A percentile compares a stretch with the other conserved stretches of the same genome.
Conservation (phyloP, 1,284 basidiomycete species). For the Fomitopsis betulina region DNA sequence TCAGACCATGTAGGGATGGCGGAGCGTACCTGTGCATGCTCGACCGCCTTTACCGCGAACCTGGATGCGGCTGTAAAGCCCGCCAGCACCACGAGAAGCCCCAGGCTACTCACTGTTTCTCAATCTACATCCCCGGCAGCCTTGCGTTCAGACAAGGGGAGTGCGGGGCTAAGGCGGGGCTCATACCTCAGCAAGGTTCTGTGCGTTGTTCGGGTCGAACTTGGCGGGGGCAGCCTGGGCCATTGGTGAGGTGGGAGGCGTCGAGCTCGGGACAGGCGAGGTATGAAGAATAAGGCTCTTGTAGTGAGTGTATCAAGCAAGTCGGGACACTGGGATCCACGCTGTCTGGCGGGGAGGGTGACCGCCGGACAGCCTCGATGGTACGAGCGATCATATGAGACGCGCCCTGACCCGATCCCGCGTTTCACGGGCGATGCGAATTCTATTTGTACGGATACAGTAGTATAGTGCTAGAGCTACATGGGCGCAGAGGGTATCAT, state of each 20-base stretch:
- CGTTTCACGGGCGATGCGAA: neutral
- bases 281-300: neutral
- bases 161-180: neutral
- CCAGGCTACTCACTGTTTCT: constrained; percentile 77
- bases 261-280: neutral
- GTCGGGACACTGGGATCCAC: neutral
- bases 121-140: constrained; percentile 55
- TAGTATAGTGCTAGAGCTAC: neutral
- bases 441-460: neutral
- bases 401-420: neutral
- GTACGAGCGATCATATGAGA: neutral
- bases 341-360: too few species aligned
- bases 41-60: constrained; percentile 95
- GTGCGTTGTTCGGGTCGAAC: constrained; percentile 84
- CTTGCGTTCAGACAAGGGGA: neutral
- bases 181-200: constrained; percentile 82
- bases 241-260: constrained; percentile 29
- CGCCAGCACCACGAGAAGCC: neutral
- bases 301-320: neutral
- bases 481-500: neutral
- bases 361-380: neutral
- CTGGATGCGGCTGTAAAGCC: constrained; percentile 30
- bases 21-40: constrained; percentile 78
- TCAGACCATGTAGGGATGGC: neutral
- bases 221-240: constrained; percentile 30